A percentile compares a stretch with the other conserved stretches of the same genome.
Evolutionary conservation across 148 eudicot species (phyloP).

Genomic region (Cornus kousa): DNA sequence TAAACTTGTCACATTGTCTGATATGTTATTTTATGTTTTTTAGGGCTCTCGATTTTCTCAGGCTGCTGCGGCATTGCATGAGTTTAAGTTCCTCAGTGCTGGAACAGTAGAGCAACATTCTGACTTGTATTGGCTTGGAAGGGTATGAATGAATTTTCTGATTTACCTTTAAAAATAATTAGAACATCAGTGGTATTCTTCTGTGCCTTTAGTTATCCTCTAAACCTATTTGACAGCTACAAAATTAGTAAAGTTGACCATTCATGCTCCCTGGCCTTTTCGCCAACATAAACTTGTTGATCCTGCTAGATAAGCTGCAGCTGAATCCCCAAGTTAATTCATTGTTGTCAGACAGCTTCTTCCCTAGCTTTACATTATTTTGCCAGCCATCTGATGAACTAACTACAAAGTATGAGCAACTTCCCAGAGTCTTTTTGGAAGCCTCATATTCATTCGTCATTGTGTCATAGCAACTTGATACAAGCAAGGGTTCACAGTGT

Average conservation of each 20-base stretch:
- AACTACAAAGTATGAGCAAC: not conserved
- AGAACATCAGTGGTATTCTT: not conserved
- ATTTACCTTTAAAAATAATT: conserved; percentile 1
- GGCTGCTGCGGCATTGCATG: conserved; percentile 90
- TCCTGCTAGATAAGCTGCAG: conserved; percentile 8
- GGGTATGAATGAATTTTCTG: conserved; percentile 51
- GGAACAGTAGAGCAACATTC: conserved; percentile 47
- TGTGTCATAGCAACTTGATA: not conserved
- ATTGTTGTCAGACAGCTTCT: conserved; percentile 1
- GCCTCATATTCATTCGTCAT: not conserved
- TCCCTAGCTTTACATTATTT: not conserved
- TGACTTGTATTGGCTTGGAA: conserved; percentile 79
- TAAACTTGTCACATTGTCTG: not conserved
- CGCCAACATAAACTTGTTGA: not conserved
- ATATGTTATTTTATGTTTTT: conserved; percentile 10
- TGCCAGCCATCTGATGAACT: conserved; percentile 4
- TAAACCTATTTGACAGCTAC: not conserved
- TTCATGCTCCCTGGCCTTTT: not conserved
- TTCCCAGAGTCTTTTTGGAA: not conserved
- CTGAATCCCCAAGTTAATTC: not conserved
- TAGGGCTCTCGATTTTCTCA: conserved; percentile 91
- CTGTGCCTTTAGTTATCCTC: not conserved
- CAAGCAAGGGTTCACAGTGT: not conserved
- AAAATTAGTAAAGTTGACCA: not conserved
- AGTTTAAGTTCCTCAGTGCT: conserved; percentile 62